A percentile compares a stretch with the other conserved stretches of the same genome.
These are phyloP conservation scores for Phialophora verrucosa DNA, from an alignment of 2,329 filamentous ascomycete genomes.

Conservation along the genomic window DNA sequence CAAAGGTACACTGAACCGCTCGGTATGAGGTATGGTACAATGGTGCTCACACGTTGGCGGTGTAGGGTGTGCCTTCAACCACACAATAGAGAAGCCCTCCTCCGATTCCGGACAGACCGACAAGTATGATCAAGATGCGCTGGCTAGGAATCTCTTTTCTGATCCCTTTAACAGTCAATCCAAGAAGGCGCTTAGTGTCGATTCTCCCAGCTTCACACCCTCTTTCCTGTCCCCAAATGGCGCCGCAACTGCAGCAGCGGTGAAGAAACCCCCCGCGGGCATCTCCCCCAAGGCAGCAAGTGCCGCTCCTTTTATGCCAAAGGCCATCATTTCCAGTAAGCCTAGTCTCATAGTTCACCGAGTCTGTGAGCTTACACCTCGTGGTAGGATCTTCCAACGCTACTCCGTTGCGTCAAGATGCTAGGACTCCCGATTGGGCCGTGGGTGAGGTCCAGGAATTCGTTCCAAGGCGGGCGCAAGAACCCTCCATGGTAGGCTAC, in stretches of 20 bases:
- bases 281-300: slow-evolving; percentile 91
- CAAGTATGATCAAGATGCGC: slow-evolving; percentile 26
- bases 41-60: slow-evolving; percentile 23
- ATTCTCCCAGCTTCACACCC: slow-evolving; percentile 94
- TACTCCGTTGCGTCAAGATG: slow-evolving; percentile 51
- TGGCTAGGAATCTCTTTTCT: slow-evolving; percentile 5
- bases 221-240: slow-evolving; percentile 58
- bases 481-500: slow-evolving; percentile 54
- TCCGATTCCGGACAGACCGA: slow-evolving; percentile 48
- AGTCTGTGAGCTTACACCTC: slow-evolving; percentile 16
- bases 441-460: slow-evolving; percentile 55
- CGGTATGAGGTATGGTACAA: slow-evolving; percentile 1
- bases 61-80: slow-evolving; percentile 81
- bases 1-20: slow-evolving; percentile 60
- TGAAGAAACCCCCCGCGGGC: slow-evolving; percentile 33
- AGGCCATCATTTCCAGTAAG: slow-evolving; percentile 50
- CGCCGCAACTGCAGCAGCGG: slow-evolving; percentile 26
- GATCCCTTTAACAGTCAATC: slow-evolving; percentile 21
- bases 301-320: slow-evolving; percentile 67
- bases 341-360: not conserved
- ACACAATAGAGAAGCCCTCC: slow-evolving; percentile 55
- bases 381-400: slow-evolving; percentile 48
- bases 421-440: slow-evolving; percentile 51
- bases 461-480: slow-evolving; percentile 62
- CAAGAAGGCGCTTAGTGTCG: slow-evolving; percentile 74